Percentiles rank a stretch among this genome's conserved stretches.
Evolutionary conservation across 1,284 basidiomycete genomes (phyloP).

Genomic region (Apiotrichum montevideense): DNA sequence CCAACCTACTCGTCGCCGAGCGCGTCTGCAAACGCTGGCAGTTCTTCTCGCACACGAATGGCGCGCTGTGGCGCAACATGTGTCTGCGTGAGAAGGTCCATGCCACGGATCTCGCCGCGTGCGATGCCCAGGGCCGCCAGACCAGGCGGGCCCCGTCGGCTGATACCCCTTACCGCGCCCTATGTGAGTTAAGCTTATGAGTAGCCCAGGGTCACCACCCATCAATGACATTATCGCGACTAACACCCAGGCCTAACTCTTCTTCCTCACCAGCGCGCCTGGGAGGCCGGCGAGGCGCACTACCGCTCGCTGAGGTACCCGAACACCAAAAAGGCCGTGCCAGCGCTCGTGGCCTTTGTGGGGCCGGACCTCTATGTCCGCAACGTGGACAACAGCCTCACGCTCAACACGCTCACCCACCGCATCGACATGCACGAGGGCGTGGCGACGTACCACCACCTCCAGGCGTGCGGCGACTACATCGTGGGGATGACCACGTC

Average conservation of each 20-base stretch:
- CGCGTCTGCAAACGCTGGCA: slow-evolving; percentile 23
- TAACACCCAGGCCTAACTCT: neutral
- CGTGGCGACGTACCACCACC: neutral
- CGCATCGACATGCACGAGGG: neutral
- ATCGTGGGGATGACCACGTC: neutral
- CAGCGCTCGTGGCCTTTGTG: neutral
- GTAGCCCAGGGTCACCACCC: neutral
- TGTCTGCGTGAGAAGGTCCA: slow-evolving; percentile 18
- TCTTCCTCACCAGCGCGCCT: neutral
- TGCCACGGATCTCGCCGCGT: neutral
- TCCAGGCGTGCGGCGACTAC: neutral
- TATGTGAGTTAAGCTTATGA: neutral
- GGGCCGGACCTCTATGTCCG: neutral
- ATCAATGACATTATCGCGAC: neutral
- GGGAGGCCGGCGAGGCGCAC: neutral
- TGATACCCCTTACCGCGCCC: neutral
- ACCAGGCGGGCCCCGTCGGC: too few relatives aligned
- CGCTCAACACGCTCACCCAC: neutral
- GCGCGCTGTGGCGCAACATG: slow-evolving; percentile 20
- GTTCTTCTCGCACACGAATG: slow-evolving; percentile 7
- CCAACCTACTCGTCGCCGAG: slow-evolving; percentile 14
- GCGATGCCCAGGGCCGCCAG: neutral
- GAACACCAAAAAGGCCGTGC: neutral
- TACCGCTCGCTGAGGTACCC: neutral
- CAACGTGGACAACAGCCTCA: neutral